Evolutionary conservation across 1,284 basidiomycete species (phyloP).

Genomic region (Lentinula novae-zelandiae): DNA sequence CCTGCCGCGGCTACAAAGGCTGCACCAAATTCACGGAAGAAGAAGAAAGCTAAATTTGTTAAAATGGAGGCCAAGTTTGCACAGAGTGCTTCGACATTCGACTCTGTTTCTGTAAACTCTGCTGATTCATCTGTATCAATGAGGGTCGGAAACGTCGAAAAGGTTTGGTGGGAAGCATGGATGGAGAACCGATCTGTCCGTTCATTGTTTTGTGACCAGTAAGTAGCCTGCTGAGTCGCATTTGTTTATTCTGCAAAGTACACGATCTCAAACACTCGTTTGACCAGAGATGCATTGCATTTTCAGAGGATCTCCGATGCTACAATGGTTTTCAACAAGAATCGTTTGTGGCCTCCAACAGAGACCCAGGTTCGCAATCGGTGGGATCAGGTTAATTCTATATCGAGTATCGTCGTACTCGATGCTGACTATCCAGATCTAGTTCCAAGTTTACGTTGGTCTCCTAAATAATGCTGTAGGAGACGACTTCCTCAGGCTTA

Average conservation of each 20-base stretch:
- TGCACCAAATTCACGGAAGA: neutral
- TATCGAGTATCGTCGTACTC: neutral
- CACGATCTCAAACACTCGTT: neutral
- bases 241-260: too few species aligned
- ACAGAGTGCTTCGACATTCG: neutral
- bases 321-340: slow-evolving; percentile 50
- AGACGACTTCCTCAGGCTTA: slow-evolving; percentile 41
- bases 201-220: slow-evolving; percentile 38
- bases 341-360: slow-evolving; percentile 47
- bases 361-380: slow-evolving; percentile 39
- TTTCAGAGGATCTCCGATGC: slow-evolving; percentile 56
- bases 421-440: neutral
- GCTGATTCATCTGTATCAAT: neutral
- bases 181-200: slow-evolving; percentile 45
- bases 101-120: neutral
- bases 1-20: neutral
- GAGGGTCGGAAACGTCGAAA: slow-evolving; percentile 10
- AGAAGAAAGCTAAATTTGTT: neutral
- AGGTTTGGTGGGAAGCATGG: slow-evolving; percentile 67
- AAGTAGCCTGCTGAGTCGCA: slow-evolving; percentile 17
- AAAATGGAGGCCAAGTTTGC: neutral
- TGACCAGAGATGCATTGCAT: slow-evolving; percentile 37
- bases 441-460: slow-evolving; percentile 59
- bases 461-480: slow-evolving; percentile 36
- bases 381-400: slow-evolving; percentile 56